phyloP scores from a whole-genome alignment of 2,329 filamentous ascomycete genomes.

The Nakataea oryzae region DNA sequence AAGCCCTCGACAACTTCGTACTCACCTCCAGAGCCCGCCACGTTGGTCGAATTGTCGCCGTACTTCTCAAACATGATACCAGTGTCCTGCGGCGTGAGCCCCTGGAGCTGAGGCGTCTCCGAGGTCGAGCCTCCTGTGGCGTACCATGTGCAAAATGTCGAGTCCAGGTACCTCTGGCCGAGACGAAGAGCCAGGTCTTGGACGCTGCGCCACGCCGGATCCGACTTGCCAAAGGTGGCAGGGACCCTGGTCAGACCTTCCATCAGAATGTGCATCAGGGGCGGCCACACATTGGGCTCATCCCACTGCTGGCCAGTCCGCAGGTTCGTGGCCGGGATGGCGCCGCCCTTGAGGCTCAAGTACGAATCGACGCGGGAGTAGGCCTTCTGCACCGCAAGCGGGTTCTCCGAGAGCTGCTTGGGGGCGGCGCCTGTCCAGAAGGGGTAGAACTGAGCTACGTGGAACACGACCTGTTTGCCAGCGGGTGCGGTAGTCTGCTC shows the following conservation, averaged over 20 bases:
- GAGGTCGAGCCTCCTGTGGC: conserved; percentile 53
- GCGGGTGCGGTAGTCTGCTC: conserved; percentile 35
- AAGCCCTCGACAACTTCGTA: conserved; percentile 62
- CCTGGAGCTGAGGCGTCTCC: conserved; percentile 36
- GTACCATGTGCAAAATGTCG: conserved; percentile 60
- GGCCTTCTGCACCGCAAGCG: conserved; percentile 42
- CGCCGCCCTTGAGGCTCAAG: conserved; percentile 41
- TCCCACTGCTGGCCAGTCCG: conserved; percentile 58
- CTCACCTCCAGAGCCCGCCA: conserved; percentile 54
- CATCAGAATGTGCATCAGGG: conserved; percentile 55
- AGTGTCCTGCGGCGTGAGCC: conserved; percentile 26
- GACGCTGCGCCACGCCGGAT: conserved; percentile 41
- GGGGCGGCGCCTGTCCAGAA: conserved; percentile 61
- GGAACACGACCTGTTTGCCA: conserved; percentile 46
- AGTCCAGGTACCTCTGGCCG: conserved; percentile 57
- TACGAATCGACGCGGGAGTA: conserved; percentile 42
- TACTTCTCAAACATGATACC: conserved; percentile 61
- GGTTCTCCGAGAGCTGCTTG: conserved; percentile 42
- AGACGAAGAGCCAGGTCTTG: conserved; percentile 46
- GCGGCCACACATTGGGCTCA: conserved; percentile 60
- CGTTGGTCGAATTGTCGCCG: conserved; percentile 46
- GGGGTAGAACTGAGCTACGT: conserved; percentile 52
- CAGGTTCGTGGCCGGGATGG: conserved; percentile 52
- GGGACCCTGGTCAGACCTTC: conserved; percentile 50
- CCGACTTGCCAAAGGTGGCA: conserved; percentile 39